Base-by-base conservation (phyloP, 2,329 filamentous ascomycete genomes). In the Paracamarosporium sp. region DNA sequence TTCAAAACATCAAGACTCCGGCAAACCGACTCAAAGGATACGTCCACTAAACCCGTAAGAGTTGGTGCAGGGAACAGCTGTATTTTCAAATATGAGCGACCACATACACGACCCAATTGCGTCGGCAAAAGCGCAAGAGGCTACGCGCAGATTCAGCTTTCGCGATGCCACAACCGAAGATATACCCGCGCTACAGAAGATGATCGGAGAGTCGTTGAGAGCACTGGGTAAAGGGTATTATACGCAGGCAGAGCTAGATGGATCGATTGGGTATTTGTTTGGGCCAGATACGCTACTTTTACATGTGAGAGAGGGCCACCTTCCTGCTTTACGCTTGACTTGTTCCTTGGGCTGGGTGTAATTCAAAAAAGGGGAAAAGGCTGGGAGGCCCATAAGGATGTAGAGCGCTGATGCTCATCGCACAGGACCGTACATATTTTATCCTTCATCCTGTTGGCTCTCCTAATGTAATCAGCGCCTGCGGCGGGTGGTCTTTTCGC, bases 401-500 rank as follows among this genome's bases (percentile, higher is more conserved):
- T 17, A 31, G 22, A 20, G 38, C 22, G 15, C 30, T 54, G 33
- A 25, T 20, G 44, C 13, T 55, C 17, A 33, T 24, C 35, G 13
- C 7, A 60, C 48, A 60, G 53, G 57, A 60, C 45, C 48, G 61
- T 48, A 75, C 72, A 12, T 75, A 76, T 53, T 76, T 68, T 60
- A 72, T 76, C 50, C 65, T 76, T 8, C 64, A 72, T 47, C 72
- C 71, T 2, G 27, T 47, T 15, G 15, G 46, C 12, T 47, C 53
- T 0, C 71, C 72, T 2, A 5, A 15, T 9, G 64, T 52, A 6
- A 73, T 76, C 43, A 67, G 62, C 43, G 73, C 73, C n/a, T 75
- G 71, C 36, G 73, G 73, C 22, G 72, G 73, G 9, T 76, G 73
- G 73, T 74, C 71, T 1, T 76, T 75, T 35, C 66, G 73, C 8